Conservation (phyloP, 495 filamentous ascomycete genomes). For the Cercophora newfieldiana region DNA sequence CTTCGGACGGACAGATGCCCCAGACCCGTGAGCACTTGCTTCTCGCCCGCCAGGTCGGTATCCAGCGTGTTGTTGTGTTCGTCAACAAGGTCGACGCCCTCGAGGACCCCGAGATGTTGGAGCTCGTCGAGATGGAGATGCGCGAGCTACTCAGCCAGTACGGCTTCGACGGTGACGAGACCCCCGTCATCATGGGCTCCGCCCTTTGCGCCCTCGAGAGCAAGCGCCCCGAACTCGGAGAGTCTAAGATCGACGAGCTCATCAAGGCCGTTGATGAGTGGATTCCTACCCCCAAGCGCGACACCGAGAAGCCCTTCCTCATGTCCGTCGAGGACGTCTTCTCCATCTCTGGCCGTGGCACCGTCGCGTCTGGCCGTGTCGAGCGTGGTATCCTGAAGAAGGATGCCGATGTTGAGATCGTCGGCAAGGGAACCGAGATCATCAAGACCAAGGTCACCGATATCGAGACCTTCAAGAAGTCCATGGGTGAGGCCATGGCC, state of each 20-base stretch:
- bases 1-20: constrained; percentile 99
- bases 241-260: constrained; percentile 80
- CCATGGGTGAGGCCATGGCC: constrained; percentile 86
- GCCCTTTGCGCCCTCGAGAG: constrained; percentile 93
- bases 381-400: constrained; percentile 92
- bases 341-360: constrained; percentile 96
- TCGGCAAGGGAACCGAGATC: constrained; percentile 72
- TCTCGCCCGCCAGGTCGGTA: constrained; percentile 95
- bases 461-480: constrained; percentile 99
- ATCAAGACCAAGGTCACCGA: constrained; percentile 99
- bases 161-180: constrained; percentile 97
- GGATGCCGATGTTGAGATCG: constrained; percentile 88
- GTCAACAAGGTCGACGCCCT: constrained; percentile 98
- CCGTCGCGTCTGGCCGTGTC: constrained; percentile 93
- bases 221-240: constrained; percentile 83
- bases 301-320: constrained; percentile 94
- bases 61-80: constrained; percentile 96
- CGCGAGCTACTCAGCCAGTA: constrained; percentile 89
- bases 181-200: constrained; percentile 93
- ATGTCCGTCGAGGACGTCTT: constrained; percentile 99
- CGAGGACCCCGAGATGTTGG: constrained; percentile 98
- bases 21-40: constrained; percentile 98
- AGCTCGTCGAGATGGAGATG: constrained; percentile 99
- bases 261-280: constrained; percentile 88
- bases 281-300: constrained; percentile 92